Base-by-base conservation (phyloP, 441 rosid species). In the Capsella rubella region DNA sequence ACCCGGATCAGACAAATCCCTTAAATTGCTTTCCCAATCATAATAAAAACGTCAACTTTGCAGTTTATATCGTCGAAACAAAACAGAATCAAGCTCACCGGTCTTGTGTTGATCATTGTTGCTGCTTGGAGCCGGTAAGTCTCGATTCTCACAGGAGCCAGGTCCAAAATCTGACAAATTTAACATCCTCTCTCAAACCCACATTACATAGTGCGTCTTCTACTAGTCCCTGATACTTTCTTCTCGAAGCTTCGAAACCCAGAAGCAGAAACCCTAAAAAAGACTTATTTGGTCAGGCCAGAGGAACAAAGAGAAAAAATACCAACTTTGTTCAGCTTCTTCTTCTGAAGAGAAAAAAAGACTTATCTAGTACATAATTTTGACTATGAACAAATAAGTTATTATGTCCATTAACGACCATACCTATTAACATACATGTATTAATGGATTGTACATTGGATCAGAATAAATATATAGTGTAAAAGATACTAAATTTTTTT, bases 141-240 rank as follows among this genome's bases (percentile, higher is more conserved):
- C 25, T 13, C 27, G 31, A 62, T 11, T 62, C 3, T 49, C 53
- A 49, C 5, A 49, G 53, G 5, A 18, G 0, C 5, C 3, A 47
- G 52, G 67, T 28, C 25, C 67, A 2, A 62, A 62, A 45, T 15
- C 39, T 25, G 53, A 35, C 53, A 29, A 25, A n/a, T 62, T 18
- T 43, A 43, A 42, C 13, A 45, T 25, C 53, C 28, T 43, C 13
- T 49, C 53, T 18, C 11, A 3, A 49, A 0, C 27, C 18, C 27
- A 16, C 5, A 15, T 8, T 8, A 25, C 12, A 47, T 12, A 1
- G 12, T 15, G 27, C 27, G 27, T 47, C 49, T 43, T 37, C 42
- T 37, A 8, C 13, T 31, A 31, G 34, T 39, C 13, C n/a, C n/a
- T 6, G 6, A n/a, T 4, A 18, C 47, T 39, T 59, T 45, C 50